Percentiles rank a stretch among this genome's conserved stretches.
Conservation (phyloP, 2,329 filamentous ascomycete species). For the Fusarium heterosporum region DNA sequence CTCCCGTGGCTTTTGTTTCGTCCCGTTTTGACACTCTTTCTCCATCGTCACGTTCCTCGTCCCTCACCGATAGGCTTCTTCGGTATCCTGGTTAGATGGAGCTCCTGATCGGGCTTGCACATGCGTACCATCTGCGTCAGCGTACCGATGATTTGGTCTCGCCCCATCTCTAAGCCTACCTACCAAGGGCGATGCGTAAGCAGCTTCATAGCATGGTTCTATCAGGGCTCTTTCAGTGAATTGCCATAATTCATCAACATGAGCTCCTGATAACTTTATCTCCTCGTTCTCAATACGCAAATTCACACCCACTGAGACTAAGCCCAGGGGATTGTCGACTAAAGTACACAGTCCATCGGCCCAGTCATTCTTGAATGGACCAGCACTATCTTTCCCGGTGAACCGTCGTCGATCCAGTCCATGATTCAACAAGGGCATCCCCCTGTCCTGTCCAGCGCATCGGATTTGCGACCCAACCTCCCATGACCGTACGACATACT, state of each 20-base stretch:
- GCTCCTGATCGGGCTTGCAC: constrained; percentile 12
- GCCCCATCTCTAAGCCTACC: not conserved
- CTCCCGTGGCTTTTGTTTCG: constrained; percentile 38
- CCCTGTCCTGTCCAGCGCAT: constrained; percentile 27
- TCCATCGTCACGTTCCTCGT: constrained; percentile 33
- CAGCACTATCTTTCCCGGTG: constrained; percentile 5
- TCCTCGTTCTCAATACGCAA: not conserved
- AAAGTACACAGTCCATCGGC: not conserved
- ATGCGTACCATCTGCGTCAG: constrained; percentile 16
- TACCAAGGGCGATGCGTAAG: not conserved
- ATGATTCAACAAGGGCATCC: constrained; percentile 23
- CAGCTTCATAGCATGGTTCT: not conserved
- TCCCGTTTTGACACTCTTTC: constrained; percentile 36
- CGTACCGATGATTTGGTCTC: not conserved
- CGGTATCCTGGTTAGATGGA: constrained; percentile 18
- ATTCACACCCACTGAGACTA: constrained; percentile 26
- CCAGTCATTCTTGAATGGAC: not conserved
- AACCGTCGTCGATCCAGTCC: constrained; percentile 35
- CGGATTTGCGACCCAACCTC: constrained; percentile 18
- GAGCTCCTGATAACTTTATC: not conserved
- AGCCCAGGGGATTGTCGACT: constrained; percentile 29
- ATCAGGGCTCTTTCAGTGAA: not conserved
- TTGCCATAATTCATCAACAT: not conserved
- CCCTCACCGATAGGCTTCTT: constrained; percentile 34
- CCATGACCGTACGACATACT: not conserved